Base-by-base conservation (phyloP, 2,329 filamentous ascomycete species). In the Trichophyton simii region DNA sequence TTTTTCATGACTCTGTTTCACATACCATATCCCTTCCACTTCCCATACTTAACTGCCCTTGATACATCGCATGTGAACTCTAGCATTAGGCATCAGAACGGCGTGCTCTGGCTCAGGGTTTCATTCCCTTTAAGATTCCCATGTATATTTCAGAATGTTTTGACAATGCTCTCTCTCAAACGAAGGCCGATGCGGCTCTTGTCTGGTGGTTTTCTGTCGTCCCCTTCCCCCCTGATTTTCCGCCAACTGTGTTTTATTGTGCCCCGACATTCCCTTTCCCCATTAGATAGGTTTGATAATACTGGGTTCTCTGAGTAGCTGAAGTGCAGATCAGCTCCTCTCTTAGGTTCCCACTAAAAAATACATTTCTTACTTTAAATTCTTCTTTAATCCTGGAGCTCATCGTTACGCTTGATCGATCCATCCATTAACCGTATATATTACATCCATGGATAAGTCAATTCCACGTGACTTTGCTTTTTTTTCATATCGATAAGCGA, bases 291-390 rank as follows among this genome's bases (percentile, higher is more conserved):
- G 31, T 34, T 55, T 36, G 28, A 34, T 20, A 8, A 28, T 46
- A 44, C 22, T 15, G 20, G 41, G 36, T 18, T 25, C 36, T 48
- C 25, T 20, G 8, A 55, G 31, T 58, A 59, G 69, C 69, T 72
- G 74, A 73, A 74, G 74, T 76, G 74, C 74, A 76, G 74, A 73
- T 74, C 73, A 72, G 65, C 68, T 65, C 58, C 65, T 34, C 60
- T 60, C 57, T 42, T 7, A n/a, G 20, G 36, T 18, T 15, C 44
- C 20, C 31, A 44, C 20, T 44, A 38, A 41, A 58, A 31, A 41
- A 25, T 58, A 25, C 55, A 25, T 44, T 42, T 31, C 54, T 36
- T 13, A 44, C n/a, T 6, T n/a, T 4, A 44, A 42, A n/a, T 6
- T 44, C 41, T 18, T n/a, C 28, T 31, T 5, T 5, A 6, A 5